Conservation (phyloP, 192 early-diverging fungal species). For the Lobosporangium transversale region DNA sequence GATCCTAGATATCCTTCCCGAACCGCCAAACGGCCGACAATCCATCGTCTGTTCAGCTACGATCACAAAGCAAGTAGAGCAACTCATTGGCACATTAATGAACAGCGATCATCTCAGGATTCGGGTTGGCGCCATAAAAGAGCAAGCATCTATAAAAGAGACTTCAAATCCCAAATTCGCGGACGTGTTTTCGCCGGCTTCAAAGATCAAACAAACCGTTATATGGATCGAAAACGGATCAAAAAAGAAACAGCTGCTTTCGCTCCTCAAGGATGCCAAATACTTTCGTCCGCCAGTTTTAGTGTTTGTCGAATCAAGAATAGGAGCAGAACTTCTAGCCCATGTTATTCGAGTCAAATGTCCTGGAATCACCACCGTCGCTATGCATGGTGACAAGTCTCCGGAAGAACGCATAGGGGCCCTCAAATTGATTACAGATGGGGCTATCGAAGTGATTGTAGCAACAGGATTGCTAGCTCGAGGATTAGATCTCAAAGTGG, state of each 20-base stretch:
- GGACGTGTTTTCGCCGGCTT: constrained; percentile 33
- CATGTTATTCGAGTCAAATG: constrained; percentile 56
- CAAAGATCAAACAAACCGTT: constrained; percentile 62
- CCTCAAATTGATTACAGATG: constrained; percentile 42
- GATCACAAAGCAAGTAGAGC: constrained; percentile 42
- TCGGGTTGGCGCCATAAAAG: constrained; percentile 30
- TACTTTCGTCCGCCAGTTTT: constrained; percentile 63
- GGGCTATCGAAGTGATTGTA: constrained; percentile 55
- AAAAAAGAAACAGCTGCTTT: constrained; percentile 65
- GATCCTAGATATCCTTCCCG: constrained; percentile 53
- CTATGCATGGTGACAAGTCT: constrained; percentile 62
- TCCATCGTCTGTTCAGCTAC: constrained; percentile 65
- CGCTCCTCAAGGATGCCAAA: constrained; percentile 60
- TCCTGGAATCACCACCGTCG: constrained; percentile 32
- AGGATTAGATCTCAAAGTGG: constrained; percentile 62
- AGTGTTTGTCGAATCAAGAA: constrained; percentile 63
- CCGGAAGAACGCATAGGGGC: constrained; percentile 55
- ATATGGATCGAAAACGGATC: constrained; percentile 66
- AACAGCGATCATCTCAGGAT: constrained; percentile 50
- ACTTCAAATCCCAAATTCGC: not conserved
- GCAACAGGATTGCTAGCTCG: constrained; percentile 63
- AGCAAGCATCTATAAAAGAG: not conserved
- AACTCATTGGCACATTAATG: constrained; percentile 24
- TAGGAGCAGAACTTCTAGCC: constrained; percentile 64
- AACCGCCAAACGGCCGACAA: constrained; percentile 49